phyloP scores from a whole-genome alignment of 2,329 filamentous ascomycete species.

The Diplocarpon mali region DNA sequence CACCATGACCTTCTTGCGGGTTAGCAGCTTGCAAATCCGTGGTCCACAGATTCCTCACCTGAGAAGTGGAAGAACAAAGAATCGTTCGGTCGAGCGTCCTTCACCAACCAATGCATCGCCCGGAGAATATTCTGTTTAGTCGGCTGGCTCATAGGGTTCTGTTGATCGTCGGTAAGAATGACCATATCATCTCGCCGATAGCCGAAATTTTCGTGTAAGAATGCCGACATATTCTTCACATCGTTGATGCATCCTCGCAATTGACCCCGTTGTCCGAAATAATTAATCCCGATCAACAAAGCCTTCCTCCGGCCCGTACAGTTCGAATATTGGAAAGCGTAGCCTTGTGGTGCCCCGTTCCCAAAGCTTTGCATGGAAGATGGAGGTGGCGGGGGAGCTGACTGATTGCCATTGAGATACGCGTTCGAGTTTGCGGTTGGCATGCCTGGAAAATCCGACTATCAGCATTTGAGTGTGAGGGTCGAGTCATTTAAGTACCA shows the following conservation, averaged over 20 bases:
- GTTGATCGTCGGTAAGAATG: constrained; percentile 88
- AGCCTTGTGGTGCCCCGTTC: constrained; percentile 66
- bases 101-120: constrained; percentile 97
- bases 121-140: constrained; percentile 91
- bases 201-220: constrained; percentile 78
- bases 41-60: constrained; percentile 39
- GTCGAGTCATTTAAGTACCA: constrained; percentile 26
- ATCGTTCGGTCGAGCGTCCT: constrained; percentile 84
- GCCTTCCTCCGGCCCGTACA: constrained; percentile 86
- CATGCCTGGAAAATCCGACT: constrained; percentile 25
- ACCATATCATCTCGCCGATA: constrained; percentile 98
- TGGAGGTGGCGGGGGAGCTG: constrained; percentile 54
- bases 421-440: constrained; percentile 38
- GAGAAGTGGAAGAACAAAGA: constrained; percentile 98
- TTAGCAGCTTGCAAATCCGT: constrained; percentile 11
- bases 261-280: constrained; percentile 86
- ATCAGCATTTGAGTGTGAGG: constrained; percentile 3
- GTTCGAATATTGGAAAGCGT: constrained; percentile 82
- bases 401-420: constrained; percentile 41
- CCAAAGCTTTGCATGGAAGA: constrained; percentile 65
- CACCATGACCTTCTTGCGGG: constrained; percentile 52
- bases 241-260: constrained; percentile 93
- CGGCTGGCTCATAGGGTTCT: constrained; percentile 93
- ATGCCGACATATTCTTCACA: constrained; percentile 91
- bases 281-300: constrained; percentile 89